Conservation (phyloP, 768 basidiomycete species). For the Termitomyces bulborhizus region DNA sequence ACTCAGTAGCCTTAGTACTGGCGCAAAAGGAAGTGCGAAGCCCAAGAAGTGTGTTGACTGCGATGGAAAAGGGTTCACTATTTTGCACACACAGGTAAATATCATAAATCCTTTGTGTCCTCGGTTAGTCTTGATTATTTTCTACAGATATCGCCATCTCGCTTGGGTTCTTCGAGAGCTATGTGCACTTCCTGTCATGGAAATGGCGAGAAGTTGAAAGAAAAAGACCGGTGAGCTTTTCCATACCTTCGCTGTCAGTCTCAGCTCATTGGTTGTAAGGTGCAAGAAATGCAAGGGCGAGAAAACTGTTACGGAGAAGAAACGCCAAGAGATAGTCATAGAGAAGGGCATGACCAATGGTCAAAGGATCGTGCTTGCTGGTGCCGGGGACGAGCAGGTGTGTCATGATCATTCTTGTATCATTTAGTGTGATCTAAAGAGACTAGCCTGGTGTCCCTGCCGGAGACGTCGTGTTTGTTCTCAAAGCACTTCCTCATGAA, state of each 20-base stretch:
- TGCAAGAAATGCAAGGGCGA: conserved; percentile 96
- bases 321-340: conserved; percentile 79
- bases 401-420: conserved; percentile 4
- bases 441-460: conserved; percentile 76
- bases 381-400: conserved; percentile 90
- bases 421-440: neutral
- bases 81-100: conserved; percentile 47
- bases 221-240: conserved; percentile 68
- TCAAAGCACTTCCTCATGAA: conserved; percentile 62
- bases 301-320: conserved; percentile 81
- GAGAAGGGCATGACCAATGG: conserved; percentile 84
- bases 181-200: conserved; percentile 70
- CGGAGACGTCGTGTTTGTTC: conserved; percentile 85
- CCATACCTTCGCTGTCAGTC: neutral
- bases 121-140: neutral
- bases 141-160: conserved; percentile 36
- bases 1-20: conserved; percentile 44
- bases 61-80: conserved; percentile 77
- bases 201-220: conserved; percentile 62
- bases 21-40: conserved; percentile 79
- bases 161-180: conserved; percentile 44
- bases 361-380: conserved; percentile 82
- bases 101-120: neutral
- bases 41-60: conserved; percentile 78
- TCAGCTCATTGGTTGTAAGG: conserved; percentile 30